Evolutionary conservation across 129 eudicot genomes (phyloP), one percentile per base, ranked within the genome.

Genomic region (Dittrichia graveolens): DNA sequence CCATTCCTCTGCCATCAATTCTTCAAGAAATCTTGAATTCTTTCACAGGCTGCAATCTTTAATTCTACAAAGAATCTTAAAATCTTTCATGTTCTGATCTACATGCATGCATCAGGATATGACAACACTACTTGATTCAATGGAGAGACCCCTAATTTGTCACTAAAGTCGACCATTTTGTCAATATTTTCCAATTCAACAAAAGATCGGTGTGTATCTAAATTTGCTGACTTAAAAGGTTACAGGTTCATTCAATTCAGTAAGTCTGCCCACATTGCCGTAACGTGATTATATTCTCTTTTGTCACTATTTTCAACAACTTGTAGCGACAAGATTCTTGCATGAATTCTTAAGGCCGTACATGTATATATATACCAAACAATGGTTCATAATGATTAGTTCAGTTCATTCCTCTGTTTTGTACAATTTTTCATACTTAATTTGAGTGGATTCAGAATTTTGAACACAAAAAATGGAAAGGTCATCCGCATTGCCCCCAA

Each of bases 211-310:
- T 18, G 44, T 76, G 80, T 54, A 62, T 41, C 61, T 56, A 42
- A 61, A 56, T 53, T 62, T 79, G 87, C 80, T 77, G 50, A 74
- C 73, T 73, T 40, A 72, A 34, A 61, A 53, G 80, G 83, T 65
- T 41, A 77, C 81, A 82, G 5, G 45, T 61, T 77, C 66, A 84
- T 72, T 77, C 42, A 77, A 75, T 67, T 69, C 79, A 45, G 74
- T 77, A 83, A 81, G 71, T 75, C 68, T 75, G 81, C 82, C 79
- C 85, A 76, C 80, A 62, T 45, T 75, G 72, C 48, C 76, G 66
- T 77, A 76, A 78, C 88, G 71, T 84, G 83, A 8, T 67, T 69
- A 58, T 40, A 79, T 73, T 73, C 79, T 54, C 41, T 72, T 75
- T 82, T 56, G 77, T 50, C 78, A 69, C 48, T 39, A 60, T 58